Base-by-base conservation (phyloP, 2,329 filamentous ascomycete species). In the Penicillium brevicompactum region DNA sequence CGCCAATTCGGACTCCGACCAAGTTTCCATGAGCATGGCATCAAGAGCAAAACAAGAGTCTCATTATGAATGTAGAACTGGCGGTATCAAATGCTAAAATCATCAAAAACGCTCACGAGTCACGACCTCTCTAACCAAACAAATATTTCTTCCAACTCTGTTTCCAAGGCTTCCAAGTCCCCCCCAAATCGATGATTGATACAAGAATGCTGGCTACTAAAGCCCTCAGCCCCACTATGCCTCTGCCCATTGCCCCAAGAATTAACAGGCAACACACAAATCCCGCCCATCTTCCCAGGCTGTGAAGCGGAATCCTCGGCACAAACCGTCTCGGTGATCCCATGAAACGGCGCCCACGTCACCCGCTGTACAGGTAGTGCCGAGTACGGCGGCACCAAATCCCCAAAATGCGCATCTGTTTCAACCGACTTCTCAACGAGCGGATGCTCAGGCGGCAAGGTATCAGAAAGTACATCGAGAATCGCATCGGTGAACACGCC, bases 251-350 rank as follows among this genome's bases (percentile, higher is more conserved):
- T 73, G 0, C 68, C 71, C 71, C 71, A 74, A 2, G 62, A 67
- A 69, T 96, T 97, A 37, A 96, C 77, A 0, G 93, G 93, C 44
- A 97, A 75, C 6, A 96, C 87, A 89, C 96, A 96, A 96, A 85
- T 3, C 91, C 90, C 24, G 90, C 90, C 85, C 8, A 84, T 84
- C 18, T 86, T 80, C 1, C 90, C 65, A 3, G 51, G 9, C 30
- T 46, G 55, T 2, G 64, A 57, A 14, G 69, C 64, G 0, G 55
- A 55, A 0, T 57, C 64, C 10, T 67, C 60, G 1, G 70, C 56
- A 43, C 70, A 72, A 8, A 71, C 21, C 1, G 65, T 60, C 4
- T 67, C 41, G 4, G 49, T 31, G 6, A 74, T 58, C 7, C 58
- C 34, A 41, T 72, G 62, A 38, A 74, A 73, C 14, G 71, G 70